Base-by-base conservation (phyloP, 305 asterid genomes). In the Fraxinus greggii region DNA sequence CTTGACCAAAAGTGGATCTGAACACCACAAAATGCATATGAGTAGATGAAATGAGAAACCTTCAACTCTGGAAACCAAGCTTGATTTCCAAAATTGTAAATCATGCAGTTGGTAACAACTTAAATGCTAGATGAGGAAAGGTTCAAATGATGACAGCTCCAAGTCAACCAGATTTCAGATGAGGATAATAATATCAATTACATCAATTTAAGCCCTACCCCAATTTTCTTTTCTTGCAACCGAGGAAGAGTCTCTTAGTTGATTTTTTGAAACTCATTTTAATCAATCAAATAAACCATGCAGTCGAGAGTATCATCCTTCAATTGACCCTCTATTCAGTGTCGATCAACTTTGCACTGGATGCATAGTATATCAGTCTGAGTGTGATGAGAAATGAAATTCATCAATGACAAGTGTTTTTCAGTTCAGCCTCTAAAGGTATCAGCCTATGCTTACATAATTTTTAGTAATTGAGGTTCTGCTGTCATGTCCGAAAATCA, bases 1-100 rank as follows among this genome's bases (percentile, higher is more conserved):
- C 90, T 87, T 92, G 45, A 96, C 98, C 90, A 96, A 82, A 86
- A 96, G 92, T 19, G 98, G 99, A 80, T 93, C 98, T 96, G 93
- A 54, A 85, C 69, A 76, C 36, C 83, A 67, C 75, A n/a, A 61
- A 45, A 69, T 76, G 42, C 38, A 77, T 59, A 73, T 75, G 42
- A 67, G 77, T 23, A 40, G 79, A 78, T 38, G 40, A 45, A 84
- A 82, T 79, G 77, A 56, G 24, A 77, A 83, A 73, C 1, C 36
- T 59, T 29, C 26, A 69, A 35, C 72, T 74, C 56, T 76, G 33
- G 76, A 2, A 26, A 45, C 1, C 15, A 51, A 19, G 56, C 67
- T 38, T 77, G 70, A 28, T 72, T 19, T 48, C 78, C 36, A 78
- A 21, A 9, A 79, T 15, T 76, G 82, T 63, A 74, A 36, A 1